Evolutionary conservation across 106 monocot species (phyloP).

Genomic region (Vanilla planifolia): DNA sequence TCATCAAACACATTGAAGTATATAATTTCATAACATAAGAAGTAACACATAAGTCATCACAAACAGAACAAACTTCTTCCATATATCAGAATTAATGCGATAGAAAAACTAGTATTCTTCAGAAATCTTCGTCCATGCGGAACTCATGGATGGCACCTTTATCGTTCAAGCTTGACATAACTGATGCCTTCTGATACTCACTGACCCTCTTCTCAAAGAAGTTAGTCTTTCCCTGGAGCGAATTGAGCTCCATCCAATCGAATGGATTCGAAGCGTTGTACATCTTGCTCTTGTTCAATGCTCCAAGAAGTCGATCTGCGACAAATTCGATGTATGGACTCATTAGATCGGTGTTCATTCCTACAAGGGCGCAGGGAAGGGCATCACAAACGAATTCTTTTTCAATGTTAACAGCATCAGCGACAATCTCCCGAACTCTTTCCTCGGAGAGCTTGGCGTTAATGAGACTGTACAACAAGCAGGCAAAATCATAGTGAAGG

Average conservation of each 20-base stretch:
- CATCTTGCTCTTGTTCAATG: conserved; percentile 29
- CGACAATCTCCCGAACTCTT: conserved; percentile 38
- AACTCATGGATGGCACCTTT: conserved; percentile 32
- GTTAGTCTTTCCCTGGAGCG: conserved; percentile 69
- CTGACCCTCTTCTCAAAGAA: conserved; percentile 63
- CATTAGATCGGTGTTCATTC: conserved; percentile 60
- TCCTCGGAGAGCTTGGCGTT: conserved; percentile 40
- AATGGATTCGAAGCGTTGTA: conserved; percentile 42
- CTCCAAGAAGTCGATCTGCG: conserved; percentile 33
- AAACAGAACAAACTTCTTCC: too few species aligned
- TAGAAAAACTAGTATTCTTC: too few species aligned
- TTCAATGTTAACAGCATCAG: conserved; percentile 75
- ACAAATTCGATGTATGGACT: conserved; percentile 45
- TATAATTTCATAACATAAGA: too few species aligned
- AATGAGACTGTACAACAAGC: conserved; percentile 58
- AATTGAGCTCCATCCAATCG: conserved; percentile 57
- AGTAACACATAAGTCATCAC: too few species aligned
- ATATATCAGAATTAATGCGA: too few species aligned
- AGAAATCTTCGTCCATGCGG: conserved; percentile 69
- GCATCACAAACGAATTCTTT: conserved; percentile 76
- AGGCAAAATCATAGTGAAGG: conserved; percentile 90
- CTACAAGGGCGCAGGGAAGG: conserved; percentile 50
- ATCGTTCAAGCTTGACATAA: conserved; percentile 53
- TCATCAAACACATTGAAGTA: too few species aligned
- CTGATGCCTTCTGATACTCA: conserved; percentile 66